Evolutionary conservation across 139 green algal species (phyloP), one percentile per base, ranked within the genome.

Genomic region (Coelastrella sp.): DNA sequence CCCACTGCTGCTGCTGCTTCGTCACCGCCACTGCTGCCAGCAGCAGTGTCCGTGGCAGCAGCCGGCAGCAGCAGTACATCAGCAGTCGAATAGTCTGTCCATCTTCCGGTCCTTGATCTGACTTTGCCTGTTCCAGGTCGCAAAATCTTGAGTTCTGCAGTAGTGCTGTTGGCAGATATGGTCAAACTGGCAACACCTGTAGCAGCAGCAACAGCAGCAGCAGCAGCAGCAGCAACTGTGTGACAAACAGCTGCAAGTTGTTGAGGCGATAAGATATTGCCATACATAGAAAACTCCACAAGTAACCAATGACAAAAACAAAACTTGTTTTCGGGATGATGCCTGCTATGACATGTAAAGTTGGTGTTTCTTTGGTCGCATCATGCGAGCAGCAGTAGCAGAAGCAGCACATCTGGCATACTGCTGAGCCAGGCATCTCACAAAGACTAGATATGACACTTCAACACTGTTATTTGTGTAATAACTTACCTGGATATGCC

Each of bases 401-500:
- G n/a, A n/a, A n/a, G n/a, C n/a, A n/a, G n/a, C n/a, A n/a, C n/a
- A n/a, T n/a, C n/a, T n/a, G n/a, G n/a, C n/a, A n/a, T n/a, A n/a
- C n/a, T n/a, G n/a, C n/a, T n/a, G n/a, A n/a, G n/a, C n/a, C n/a
- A n/a, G n/a, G n/a, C n/a, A n/a, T n/a, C n/a, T n/a, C n/a, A n/a
- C n/a, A n/a, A n/a, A n/a, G n/a, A n/a, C n/a, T n/a, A n/a, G n/a
- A n/a, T n/a, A n/a, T n/a, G n/a, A n/a, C n/a, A n/a, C n/a, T n/a
- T n/a, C n/a, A n/a, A n/a, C n/a, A n/a, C n/a, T n/a, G n/a, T n/a
- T n/a, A n/a, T n/a, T n/a, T n/a, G n/a, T n/a, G n/a, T n/a, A n/a
- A n/a, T n/a, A n/a, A n/a, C 73, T 38, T 40, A 82, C 75, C 75
- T 41, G 75, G 75, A 35, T 82, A 82, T 32, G 75, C 75, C 2